Evolutionary conservation across 306 rosid species (phyloP), one percentile per base, ranked within the genome.

Genomic region (Cucurbita ficifolia): DNA sequence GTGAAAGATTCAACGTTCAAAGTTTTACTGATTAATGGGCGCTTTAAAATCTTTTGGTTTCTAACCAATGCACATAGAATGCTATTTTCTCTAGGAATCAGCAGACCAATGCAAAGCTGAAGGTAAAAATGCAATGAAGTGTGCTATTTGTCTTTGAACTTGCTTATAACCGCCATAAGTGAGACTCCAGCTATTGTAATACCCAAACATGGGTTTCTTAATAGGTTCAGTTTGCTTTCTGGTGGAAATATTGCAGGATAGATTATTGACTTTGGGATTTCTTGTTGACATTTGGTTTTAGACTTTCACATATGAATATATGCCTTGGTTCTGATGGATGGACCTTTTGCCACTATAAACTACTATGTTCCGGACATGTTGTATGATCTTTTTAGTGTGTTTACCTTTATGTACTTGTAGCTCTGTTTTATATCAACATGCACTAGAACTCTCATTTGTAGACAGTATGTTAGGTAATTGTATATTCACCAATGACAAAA

Each of bases 31-130:
- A 49, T 49, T 69, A 48, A 69, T 70, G 58, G 74, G 74, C 42
- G 73, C 58, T 70, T 70, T 70, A 48, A 70, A 45, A 48, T 70
- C 57, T 70, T 70, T 70, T 70, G 45, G 74, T 70, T 49, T 70
- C 57, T 70, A 70, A 70, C 74, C 58, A 70, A 29, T 70, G 74
- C 58, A 48, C 74, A 70, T 70, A 70, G 42, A 46, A 49, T 70
- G 58, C 22, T 70, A 45, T 70, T 70, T 70, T 70, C 74, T 70
- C 45, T 70, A 70, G 58, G 74, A 70, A 46, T 70, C 74, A 70
- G 49, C 74, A 49, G 58, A 29, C 74, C 74, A 70, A 48, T 70
- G 58, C 58, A 70, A 70, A 70, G 58, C 74, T 48, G 58, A 70
- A 49, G 74, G 58, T 68, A 70, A 70, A 68, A 48, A 14, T 70